phyloP scores from a whole-genome alignment of 768 basidiomycete genomes.

The Suillus luteus region DNA sequence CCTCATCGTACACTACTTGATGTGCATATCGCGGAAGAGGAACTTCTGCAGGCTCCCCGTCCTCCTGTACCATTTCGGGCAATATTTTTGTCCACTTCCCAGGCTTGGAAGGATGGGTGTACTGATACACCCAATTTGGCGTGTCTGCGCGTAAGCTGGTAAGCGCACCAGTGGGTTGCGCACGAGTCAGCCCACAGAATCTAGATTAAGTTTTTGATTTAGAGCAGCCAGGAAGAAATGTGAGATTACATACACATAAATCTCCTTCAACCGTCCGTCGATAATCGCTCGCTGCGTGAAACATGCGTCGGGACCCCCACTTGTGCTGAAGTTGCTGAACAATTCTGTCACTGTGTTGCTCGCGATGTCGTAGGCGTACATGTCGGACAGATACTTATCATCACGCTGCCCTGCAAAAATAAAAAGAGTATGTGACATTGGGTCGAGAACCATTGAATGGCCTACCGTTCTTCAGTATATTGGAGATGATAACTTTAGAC shows the following conservation, averaged over 20 bases:
- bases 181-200: slow-evolving; percentile 61
- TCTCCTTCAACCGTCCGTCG: slow-evolving; percentile 60
- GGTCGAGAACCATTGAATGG: slow-evolving; percentile 82
- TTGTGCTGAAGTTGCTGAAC: slow-evolving; percentile 58
- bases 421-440: slow-evolving; percentile 55
- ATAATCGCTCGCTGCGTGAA: slow-evolving; percentile 77
- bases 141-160: slow-evolving; percentile 49
- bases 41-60: slow-evolving; percentile 30
- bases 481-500: neutral
- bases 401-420: slow-evolving; percentile 77
- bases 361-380: slow-evolving; percentile 70
- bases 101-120: slow-evolving; percentile 48
- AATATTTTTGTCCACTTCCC: slow-evolving; percentile 68
- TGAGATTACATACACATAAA: slow-evolving; percentile 62
- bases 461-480: slow-evolving; percentile 39
- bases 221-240: neutral
- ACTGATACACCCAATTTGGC: slow-evolving; percentile 71
- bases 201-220: slow-evolving; percentile 33
- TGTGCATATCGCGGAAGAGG: slow-evolving; percentile 75
- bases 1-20: slow-evolving; percentile 72
- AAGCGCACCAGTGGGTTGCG: slow-evolving; percentile 38
- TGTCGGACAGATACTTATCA: slow-evolving; percentile 68
- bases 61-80: slow-evolving; percentile 31
- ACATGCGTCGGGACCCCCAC: slow-evolving; percentile 69
- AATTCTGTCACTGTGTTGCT: slow-evolving; percentile 60